Base-by-base conservation (phyloP, 2,329 filamentous ascomycete species). In the Apiospora koreana region DNA sequence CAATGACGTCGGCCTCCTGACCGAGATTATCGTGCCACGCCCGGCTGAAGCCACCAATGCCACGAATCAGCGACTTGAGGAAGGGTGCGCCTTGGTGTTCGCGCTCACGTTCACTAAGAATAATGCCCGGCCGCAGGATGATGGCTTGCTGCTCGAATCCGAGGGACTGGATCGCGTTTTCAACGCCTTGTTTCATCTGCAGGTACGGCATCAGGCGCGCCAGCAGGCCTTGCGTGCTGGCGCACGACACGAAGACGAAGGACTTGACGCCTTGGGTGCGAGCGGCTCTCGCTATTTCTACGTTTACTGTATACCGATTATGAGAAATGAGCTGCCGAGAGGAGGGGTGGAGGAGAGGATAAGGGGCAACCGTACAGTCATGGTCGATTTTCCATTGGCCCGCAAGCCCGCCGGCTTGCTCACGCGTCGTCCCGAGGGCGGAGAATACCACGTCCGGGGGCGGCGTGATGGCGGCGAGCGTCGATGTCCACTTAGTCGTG, bases 331-430 rank as follows among this genome's bases (percentile, higher is more conserved):
- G n/a, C n/a, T n/a, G n/a, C n/a, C n/a, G n/a, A n/a, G n/a, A n/a
- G n/a, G n/a, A n/a, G n/a, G n/a, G n/a, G n/a, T n/a, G n/a, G n/a
- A n/a, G n/a, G 14, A 7, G 6, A 31, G 28, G n/a, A 8, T 12
- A 64, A 3, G 25, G 73, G 48, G 14, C 25, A 3, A 2, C 8
- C 25, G 72, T 69, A 80, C 78, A 85, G 77, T 96, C 94, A 79
- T 94, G 89, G 83, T 98, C 95, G 73, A 98, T 93, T 78, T 93
- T 93, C 83, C 94, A 92, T 82, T 98, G 95, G 72, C 91, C 90
- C 35, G 90, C 91, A 73, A 97, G 83, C 69, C 92, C 86, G 72
- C 95, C 95, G 0, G 94, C 94, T 16, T 86, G 86, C 0, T 85
- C 92, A 65, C 90, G 89, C 0, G 95, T 98, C 2, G 94, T 97